phyloP scores from a whole-genome alignment of 179 eudicot species.

The Heliamphora ciliata region DNA sequence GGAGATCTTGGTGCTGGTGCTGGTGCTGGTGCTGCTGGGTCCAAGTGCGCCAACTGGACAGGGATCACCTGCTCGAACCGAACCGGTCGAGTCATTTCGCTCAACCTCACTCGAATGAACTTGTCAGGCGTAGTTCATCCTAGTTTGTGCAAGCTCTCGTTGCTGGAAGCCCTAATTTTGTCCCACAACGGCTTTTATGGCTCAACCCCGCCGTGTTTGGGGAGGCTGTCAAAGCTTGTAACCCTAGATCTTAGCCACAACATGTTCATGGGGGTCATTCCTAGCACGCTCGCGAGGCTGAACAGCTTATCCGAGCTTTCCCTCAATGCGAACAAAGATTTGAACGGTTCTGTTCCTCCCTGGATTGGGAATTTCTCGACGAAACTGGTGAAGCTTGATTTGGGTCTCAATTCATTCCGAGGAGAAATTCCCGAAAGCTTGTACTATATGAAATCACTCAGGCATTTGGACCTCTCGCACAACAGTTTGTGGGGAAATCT shows the following conservation, averaged over 20 bases:
- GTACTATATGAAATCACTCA: conserved; percentile 44
- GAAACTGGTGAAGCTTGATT: conserved; percentile 40
- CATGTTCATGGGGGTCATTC: conserved; percentile 41
- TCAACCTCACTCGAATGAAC: conserved; percentile 51
- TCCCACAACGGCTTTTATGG: conserved; percentile 54
- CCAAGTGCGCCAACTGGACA: conserved; percentile 43
- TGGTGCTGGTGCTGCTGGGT: conserved; percentile 21
- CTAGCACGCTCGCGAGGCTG: conserved; percentile 36
- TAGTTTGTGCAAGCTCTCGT: conserved; percentile 52
- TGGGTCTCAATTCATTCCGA: conserved; percentile 48
- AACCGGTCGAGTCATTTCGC: conserved; percentile 49
- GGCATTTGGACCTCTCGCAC: conserved; percentile 61
- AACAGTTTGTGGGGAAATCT: conserved; percentile 52
- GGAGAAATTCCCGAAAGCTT: conserved; percentile 65
- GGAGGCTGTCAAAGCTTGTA: conserved; percentile 33
- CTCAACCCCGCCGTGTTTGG: conserved; percentile 49
- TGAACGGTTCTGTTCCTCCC: conserved; percentile 48
- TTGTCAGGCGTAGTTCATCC: conserved; percentile 52
- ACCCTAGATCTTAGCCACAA: conserved; percentile 55
- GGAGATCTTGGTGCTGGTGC: conserved; percentile 4
- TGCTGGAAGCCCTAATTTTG: conserved; percentile 50
- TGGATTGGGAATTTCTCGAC: conserved; percentile 66
- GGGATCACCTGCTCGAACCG: conserved; percentile 43
- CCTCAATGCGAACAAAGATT: conserved; percentile 35
- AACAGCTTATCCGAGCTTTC: conserved; percentile 36